Evolutionary conservation across 2,329 filamentous ascomycete species (phyloP).

Genomic region (Talaromyces sp.): DNA sequence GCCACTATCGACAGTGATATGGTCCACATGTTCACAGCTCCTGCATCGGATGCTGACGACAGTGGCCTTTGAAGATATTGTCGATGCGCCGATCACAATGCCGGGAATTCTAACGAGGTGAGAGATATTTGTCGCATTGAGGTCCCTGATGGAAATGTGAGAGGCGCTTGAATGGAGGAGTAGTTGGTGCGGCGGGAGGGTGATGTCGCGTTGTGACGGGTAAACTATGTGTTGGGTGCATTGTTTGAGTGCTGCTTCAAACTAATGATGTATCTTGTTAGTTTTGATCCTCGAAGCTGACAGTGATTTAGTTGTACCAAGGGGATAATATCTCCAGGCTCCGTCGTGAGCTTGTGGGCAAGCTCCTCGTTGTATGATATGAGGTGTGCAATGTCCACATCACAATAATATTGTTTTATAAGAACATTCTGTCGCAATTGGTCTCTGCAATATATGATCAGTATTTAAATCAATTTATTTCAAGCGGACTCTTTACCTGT

Average conservation of each 20-base stretch:
- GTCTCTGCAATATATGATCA: conserved; percentile 55
- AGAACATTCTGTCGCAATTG: conserved; percentile 93
- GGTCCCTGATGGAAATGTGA: conserved; percentile 85
- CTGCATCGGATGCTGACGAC: conserved; percentile 81
- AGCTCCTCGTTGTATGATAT: conserved; percentile 96
- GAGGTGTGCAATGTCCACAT: conserved; percentile 90
- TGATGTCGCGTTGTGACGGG: conserved; percentile 61
- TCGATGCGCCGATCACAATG: conserved; percentile 95
- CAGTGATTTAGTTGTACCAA: conserved; percentile 55
- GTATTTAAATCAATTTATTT: not conserved
- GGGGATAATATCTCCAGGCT: conserved; percentile 88
- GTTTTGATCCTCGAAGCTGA: not conserved
- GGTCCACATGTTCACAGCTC: conserved; percentile 69
- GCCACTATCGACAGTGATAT: conserved; percentile 70
- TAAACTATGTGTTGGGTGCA: conserved; percentile 93
- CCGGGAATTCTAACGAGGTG: conserved; percentile 94
- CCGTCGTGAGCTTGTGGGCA: conserved; percentile 79
- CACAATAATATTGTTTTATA: conserved; percentile 90
- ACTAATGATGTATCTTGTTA: conserved; percentile 48
- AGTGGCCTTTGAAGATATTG: conserved; percentile 93
- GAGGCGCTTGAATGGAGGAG: conserved; percentile 89
- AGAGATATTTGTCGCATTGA: conserved; percentile 88
- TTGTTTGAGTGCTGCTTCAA: conserved; percentile 81
- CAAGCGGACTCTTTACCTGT: conserved; percentile 60
- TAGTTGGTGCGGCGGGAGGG: conserved; percentile 86